These are phyloP conservation scores for Vanrija sp. DNA, from an alignment of 1,284 basidiomycete genomes.

Conservation along the genomic window DNA sequence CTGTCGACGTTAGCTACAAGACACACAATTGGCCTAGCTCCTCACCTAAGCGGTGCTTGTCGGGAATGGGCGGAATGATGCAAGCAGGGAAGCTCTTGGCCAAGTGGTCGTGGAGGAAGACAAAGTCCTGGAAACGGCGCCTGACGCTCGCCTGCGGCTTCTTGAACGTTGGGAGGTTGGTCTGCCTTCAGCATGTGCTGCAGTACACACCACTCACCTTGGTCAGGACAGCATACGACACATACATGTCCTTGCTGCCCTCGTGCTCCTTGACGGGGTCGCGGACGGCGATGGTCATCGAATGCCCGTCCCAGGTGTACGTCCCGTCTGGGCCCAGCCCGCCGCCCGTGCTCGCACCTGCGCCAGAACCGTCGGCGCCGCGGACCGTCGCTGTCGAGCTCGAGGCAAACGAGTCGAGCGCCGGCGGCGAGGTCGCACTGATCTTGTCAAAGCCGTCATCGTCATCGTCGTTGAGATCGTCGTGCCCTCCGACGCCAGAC, in stretches of 20 bases:
- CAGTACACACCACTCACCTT: constrained; percentile 57
- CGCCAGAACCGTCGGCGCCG: neutral
- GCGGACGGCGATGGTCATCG: constrained; percentile 76
- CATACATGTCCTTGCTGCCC: constrained; percentile 93
- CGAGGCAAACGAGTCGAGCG: constrained; percentile 5
- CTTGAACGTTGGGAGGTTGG: constrained; percentile 40
- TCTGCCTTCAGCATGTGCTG: constrained; percentile 22
- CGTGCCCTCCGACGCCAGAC: constrained; percentile 12
- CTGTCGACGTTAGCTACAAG: constrained; percentile 51
- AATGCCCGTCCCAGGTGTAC: constrained; percentile 69
- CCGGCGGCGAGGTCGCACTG: constrained; percentile 20
- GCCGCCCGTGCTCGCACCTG: constrained; percentile 1
- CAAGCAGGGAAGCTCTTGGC: constrained; percentile 91
- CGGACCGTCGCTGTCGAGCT: constrained; percentile 1
- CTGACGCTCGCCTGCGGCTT: constrained; percentile 65
- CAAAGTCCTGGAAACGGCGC: constrained; percentile 94
- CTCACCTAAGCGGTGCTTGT: constrained; percentile 91
- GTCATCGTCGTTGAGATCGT: constrained; percentile 21
- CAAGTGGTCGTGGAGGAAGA: constrained; percentile 85
- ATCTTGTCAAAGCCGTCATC: constrained; percentile 45
- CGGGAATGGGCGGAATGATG: constrained; percentile 91
- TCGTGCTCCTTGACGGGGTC: constrained; percentile 94
- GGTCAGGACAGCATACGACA: constrained; percentile 87
- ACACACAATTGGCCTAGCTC: constrained; percentile 11
- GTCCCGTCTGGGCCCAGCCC: constrained; percentile 6